Evolutionary conservation across 805 yeast genomes (phyloP), one percentile per base, ranked within the genome.

Genomic region (Yamadazyma insecticola): DNA sequence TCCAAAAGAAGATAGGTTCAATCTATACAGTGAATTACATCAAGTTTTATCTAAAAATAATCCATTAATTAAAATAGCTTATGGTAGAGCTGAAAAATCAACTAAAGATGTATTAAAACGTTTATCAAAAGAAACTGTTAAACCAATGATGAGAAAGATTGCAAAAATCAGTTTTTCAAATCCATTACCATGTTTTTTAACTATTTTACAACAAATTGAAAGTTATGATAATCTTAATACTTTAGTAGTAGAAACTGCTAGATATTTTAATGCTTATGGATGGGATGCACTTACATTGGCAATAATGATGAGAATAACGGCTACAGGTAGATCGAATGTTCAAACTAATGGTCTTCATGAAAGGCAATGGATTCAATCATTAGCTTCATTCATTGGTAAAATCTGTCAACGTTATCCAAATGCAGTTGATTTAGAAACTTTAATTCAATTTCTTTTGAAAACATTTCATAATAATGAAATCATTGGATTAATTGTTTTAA

Each of bases 231-330:
- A 90, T 49, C 72, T 90, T 40, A 82, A 81, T 26, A 78, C 76
- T 22, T 64, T 90, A 35, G 77, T 90, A 5, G 88, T 86, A 7
- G 81, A 81, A 28, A 75, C 92, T 5, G 87, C 96, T 0, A 63
- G 76, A 24, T 81, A 75, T 48, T 86, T 87, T 51, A 81, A 79
- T 30, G 70, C 61, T 4, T 80, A 81, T 46, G 87, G 88, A 0
- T 87, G 95, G 88, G 97, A 90, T 53, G 83, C 78, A 2, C 55
- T 90, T 18, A 80, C 89, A 4, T 78, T 76, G 46, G 87, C 82
- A 1, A 56, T 89, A 3, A 61, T 89, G 47, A 70, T 76, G 48
- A 74, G 92, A 42, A 63, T 90, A 14, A 76, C 89, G 1, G 54
- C 64, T 1, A 55, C 77, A 0, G 81, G 79, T n/a, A 67, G 95